Percentiles rank a stretch among this genome's conserved stretches.
These are phyloP conservation scores for Botrytis fragariae DNA, from an alignment of 2,329 filamentous ascomycete species.

Conservation along the genomic window DNA sequence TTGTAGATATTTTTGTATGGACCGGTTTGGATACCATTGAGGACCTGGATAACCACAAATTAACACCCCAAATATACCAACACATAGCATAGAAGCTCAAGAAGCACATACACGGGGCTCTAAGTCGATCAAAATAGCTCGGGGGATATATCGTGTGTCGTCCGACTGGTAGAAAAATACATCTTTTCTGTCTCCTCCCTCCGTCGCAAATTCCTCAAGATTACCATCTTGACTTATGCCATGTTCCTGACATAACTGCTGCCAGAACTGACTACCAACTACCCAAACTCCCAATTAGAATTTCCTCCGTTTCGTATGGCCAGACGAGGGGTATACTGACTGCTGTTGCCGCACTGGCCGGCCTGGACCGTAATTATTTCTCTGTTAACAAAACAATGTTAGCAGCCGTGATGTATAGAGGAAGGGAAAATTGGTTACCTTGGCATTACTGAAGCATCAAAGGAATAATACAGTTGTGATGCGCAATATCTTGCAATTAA, in stretches of 20 bases:
- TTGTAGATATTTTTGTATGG: conserved; percentile 99
- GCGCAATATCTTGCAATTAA: conserved; percentile 6
- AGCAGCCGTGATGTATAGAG: conserved; percentile 19
- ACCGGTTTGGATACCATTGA: conserved; percentile 88
- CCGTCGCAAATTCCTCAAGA: conserved; percentile 94
- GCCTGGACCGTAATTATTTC: conserved; percentile 99
- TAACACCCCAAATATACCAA: not conserved
- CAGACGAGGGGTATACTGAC: conserved; percentile 54
- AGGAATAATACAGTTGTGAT: not conserved
- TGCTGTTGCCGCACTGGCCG: conserved; percentile 99
- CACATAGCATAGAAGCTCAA: not conserved
- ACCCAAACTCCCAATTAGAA: conserved; percentile 24
- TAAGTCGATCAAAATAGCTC: conserved; percentile 91
- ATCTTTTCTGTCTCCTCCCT: conserved; percentile 96
- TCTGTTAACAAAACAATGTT: conserved; percentile 47
- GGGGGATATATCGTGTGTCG: conserved; percentile 95
- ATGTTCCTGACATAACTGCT: conserved; percentile 96
- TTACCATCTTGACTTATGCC: conserved; percentile 98
- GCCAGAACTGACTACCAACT: conserved; percentile 99
- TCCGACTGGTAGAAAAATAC: conserved; percentile 99
- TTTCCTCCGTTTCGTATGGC: not conserved
- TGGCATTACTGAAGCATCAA: conserved; percentile 38
- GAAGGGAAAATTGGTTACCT: conserved; percentile 29
- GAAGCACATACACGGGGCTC: conserved; percentile 70
- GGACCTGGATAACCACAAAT: conserved; percentile 54